phyloP scores from a whole-genome alignment of 108 stramenopile species.

The Skeletonema marinoi region DNA sequence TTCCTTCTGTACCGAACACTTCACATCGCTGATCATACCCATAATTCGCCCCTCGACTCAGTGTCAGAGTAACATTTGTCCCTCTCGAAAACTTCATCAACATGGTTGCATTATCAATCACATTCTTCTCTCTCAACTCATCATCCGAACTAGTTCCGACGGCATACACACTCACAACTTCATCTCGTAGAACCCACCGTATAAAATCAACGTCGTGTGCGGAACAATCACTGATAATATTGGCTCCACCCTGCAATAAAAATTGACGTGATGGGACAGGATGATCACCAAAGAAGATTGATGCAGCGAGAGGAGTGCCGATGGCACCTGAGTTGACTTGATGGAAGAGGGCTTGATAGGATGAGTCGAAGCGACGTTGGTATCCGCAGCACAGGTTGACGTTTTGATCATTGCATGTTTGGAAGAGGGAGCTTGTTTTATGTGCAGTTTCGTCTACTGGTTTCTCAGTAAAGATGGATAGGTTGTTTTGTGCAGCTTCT shows the following conservation, averaged over 20 bases:
- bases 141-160: conserved; percentile 55
- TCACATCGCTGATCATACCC: conserved; percentile 86
- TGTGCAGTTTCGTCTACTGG: conserved; percentile 67
- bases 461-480: conserved; percentile 66
- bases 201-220: conserved; percentile 83
- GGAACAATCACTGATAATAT: conserved; percentile 71
- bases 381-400: conserved; percentile 73
- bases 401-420: conserved; percentile 19
- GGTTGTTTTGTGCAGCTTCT: conserved; percentile 37
- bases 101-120: conserved; percentile 76
- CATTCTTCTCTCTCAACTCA: conserved; percentile 49
- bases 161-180: conserved; percentile 62
- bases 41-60: conserved; percentile 57
- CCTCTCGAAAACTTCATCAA: conserved; percentile 52
- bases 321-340: conserved; percentile 27
- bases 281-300: conserved; percentile 74
- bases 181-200: conserved; percentile 49
- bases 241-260: conserved; percentile 60
- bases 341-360: conserved; percentile 49
- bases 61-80: conserved; percentile 23
- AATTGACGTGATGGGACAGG: conserved; percentile 70
- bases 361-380: conserved; percentile 77
- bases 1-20: conserved; percentile 58
- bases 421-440: conserved; percentile 46
- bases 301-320: conserved; percentile 49